Percentiles rank a stretch among this genome's conserved stretches.
These are phyloP conservation scores for Mortierella sp. DNA, from an alignment of 371 early-diverging fungal genomes.

Conservation along the genomic window DNA sequence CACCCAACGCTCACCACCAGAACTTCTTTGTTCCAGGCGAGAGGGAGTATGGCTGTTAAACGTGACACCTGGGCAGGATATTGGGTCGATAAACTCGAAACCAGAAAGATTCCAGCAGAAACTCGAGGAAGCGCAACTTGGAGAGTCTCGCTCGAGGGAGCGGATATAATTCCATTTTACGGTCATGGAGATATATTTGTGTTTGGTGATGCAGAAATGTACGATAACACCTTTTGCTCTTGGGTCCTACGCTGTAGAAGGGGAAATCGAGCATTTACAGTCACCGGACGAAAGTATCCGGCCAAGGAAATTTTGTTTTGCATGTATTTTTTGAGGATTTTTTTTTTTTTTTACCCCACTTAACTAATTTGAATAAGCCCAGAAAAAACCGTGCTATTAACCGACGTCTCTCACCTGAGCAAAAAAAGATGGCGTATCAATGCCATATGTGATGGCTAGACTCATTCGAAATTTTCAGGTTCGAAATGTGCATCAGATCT, in stretches of 20 bases:
- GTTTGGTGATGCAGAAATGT: conserved; percentile 57
- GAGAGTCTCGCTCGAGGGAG: conserved; percentile 53
- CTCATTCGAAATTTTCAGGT: no score
- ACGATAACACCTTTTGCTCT: conserved; percentile 54
- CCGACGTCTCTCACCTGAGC: no score
- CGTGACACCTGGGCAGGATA: conserved; percentile 52
- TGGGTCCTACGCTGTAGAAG: conserved; percentile 14
- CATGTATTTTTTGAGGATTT: no score
- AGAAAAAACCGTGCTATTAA: no score
- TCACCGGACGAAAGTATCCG: no score
- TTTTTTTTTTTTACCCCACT: no score
- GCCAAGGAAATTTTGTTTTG: no score
- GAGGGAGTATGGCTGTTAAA: conserved; percentile 47
- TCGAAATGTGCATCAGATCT: no score
- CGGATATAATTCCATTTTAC: conserved; percentile 50
- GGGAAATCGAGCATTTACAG: no score
- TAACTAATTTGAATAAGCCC: no score
- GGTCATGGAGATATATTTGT: conserved; percentile 55
- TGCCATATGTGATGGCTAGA: no score
- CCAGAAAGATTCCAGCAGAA: conserved; percentile 51
- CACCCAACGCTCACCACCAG: conserved; percentile 39
- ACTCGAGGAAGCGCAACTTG: conserved; percentile 51
- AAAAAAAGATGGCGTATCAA: no score
- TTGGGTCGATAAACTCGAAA: conserved; percentile 55
- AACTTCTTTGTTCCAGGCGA: conserved; percentile 44